Conservation (phyloP, 441 rosid species). For the Croton setiger region DNA sequence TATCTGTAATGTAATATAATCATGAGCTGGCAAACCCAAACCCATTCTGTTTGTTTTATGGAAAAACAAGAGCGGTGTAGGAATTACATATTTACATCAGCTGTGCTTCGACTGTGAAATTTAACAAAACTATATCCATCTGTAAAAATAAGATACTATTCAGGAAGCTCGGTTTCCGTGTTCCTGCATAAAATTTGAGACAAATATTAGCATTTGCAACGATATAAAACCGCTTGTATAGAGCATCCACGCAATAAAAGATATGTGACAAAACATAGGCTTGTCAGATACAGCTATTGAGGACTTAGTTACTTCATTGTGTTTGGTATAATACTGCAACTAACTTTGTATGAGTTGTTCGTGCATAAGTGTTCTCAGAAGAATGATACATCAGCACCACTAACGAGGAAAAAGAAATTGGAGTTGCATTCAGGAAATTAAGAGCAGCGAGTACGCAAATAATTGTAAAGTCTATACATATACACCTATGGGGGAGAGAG, state of each 20-base stretch:
- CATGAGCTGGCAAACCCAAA: no score
- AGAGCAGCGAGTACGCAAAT: not conserved
- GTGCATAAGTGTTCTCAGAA: not conserved
- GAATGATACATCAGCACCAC: not conserved
- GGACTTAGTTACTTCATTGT: not conserved
- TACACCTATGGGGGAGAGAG: not conserved
- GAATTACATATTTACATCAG: slow-evolving; percentile 19
- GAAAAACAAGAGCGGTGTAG: slow-evolving; percentile 7
- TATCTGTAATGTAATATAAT: not conserved
- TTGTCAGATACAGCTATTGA: not conserved
- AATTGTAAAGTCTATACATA: not conserved
- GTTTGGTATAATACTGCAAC: not conserved
- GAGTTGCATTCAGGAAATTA: not conserved
- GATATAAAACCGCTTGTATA: not conserved
- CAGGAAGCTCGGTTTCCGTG: slow-evolving; percentile 11
- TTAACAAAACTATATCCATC: slow-evolving; percentile 19
- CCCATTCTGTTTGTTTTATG: not conserved
- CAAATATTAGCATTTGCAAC: not conserved
- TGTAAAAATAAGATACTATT: slow-evolving; percentile 12
- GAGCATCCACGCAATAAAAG: not conserved
- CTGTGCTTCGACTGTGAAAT: not conserved
- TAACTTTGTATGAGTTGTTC: not conserved
- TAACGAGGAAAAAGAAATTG: not conserved
- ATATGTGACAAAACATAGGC: not conserved
- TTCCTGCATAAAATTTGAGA: slow-evolving; percentile 23